A percentile compares a stretch with the other conserved stretches of the same genome.
Conservation (phyloP, 805 yeast species). For the Wickerhamomyces sydowiorum region DNA sequence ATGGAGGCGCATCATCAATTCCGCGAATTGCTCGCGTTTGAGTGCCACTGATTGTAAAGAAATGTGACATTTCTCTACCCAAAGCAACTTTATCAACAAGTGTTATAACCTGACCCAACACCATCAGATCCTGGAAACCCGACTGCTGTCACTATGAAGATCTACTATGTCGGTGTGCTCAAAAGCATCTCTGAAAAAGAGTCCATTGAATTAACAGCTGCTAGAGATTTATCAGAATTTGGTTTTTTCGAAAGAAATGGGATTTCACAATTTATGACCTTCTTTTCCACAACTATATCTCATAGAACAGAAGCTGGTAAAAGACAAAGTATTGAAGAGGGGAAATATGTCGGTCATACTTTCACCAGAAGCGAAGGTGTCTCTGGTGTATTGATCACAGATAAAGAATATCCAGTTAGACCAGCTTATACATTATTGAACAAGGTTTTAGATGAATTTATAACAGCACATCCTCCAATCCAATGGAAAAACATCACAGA, state of each 20-base stretch:
- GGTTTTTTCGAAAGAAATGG: conserved; percentile 81
- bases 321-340: conserved; percentile 91
- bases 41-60: too few relatives aligned
- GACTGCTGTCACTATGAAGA: too few relatives aligned
- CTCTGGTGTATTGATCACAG: conserved; percentile 88
- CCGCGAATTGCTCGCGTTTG: too few relatives aligned
- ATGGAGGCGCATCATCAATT: too few relatives aligned
- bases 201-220: conserved; percentile 72
- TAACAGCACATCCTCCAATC: conserved; percentile 69
- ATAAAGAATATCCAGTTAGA: conserved; percentile 93
- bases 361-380: conserved; percentile 87
- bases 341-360: conserved; percentile 82
- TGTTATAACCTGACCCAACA: conserved; percentile 25
- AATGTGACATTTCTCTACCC: too few relatives aligned
- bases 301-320: conserved; percentile 84
- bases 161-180: conserved; percentile 84
- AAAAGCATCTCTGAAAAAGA: conserved; percentile 52
- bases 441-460: conserved; percentile 85
- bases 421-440: conserved; percentile 93
- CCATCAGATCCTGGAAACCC: too few relatives aligned
- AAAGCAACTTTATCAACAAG: background rate
- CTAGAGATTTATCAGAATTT: conserved; percentile 79
- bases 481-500: conserved; percentile 58
- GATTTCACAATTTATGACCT: conserved; percentile 91
- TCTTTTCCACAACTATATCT: conserved; percentile 86